These are phyloP conservation scores for Phytopythium montanum DNA, from an alignment of 352 stramenopile genomes.

Conservation along the genomic window DNA sequence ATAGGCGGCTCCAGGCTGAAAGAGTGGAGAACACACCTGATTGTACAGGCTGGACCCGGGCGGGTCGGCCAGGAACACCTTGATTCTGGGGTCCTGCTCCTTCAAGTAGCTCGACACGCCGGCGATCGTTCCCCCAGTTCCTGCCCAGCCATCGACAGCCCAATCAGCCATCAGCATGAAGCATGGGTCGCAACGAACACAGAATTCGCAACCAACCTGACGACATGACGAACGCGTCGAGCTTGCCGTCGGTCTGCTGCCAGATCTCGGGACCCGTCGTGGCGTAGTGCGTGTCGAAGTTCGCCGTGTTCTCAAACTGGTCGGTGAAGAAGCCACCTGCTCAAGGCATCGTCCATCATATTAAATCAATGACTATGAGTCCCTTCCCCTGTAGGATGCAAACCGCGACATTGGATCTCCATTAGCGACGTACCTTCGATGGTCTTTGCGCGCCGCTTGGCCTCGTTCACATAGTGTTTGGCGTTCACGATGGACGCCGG, in stretches of 20 bases:
- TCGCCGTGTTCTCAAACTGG: constrained; percentile 98
- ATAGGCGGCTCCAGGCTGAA: no score
- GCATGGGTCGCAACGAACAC: neutral
- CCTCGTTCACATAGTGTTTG: constrained; percentile 98
- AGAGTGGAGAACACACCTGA: constrained; percentile 46
- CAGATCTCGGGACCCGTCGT: constrained; percentile 97
- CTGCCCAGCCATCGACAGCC: constrained; percentile 19
- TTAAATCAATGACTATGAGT: neutral
- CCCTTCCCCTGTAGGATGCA: neutral
- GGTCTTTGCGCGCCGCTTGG: constrained; percentile 76
- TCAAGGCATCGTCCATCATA: constrained; percentile 13
- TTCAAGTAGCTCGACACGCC: constrained; percentile 94
- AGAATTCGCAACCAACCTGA: constrained; percentile 56
- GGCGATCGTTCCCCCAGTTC: constrained; percentile 96
- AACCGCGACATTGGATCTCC: neutral
- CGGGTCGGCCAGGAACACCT: constrained; percentile 96
- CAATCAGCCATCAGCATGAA: neutral
- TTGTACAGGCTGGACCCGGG: constrained; percentile 96
- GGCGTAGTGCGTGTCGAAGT: constrained; percentile 93
- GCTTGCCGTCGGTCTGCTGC: constrained; percentile 81
- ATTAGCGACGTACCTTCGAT: constrained; percentile 50
- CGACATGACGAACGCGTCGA: constrained; percentile 98
- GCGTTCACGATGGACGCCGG: constrained; percentile 96
- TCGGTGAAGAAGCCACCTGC: constrained; percentile 95
- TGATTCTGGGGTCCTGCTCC: constrained; percentile 74